phyloP scores from a whole-genome alignment of 1,284 basidiomycete species.

The Ustilago shanxiensis region DNA sequence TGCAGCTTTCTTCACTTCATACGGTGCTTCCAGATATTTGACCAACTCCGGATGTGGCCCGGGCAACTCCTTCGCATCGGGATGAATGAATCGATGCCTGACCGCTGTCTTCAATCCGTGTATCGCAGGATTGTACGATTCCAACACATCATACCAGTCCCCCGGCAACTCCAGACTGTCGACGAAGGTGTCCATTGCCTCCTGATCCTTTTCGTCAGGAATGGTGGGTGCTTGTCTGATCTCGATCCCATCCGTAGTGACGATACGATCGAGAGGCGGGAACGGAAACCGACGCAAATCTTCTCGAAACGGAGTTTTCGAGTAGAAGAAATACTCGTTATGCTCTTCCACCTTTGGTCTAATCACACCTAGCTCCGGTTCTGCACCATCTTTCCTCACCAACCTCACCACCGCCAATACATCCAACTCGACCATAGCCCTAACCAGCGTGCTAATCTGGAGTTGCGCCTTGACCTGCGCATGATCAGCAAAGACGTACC shows the following conservation, averaged over 20 bases:
- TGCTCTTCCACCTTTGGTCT: slow-evolving; percentile 52
- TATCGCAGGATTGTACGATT: slow-evolving; percentile 88
- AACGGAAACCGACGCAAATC: slow-evolving; percentile 90
- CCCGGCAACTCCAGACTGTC: slow-evolving; percentile 84
- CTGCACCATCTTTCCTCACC: slow-evolving; percentile 79
- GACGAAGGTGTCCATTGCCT: slow-evolving; percentile 87
- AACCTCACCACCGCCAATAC: slow-evolving; percentile 84
- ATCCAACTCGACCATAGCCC: slow-evolving; percentile 80
- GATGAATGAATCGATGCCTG: slow-evolving; percentile 83
- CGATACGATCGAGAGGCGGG: slow-evolving; percentile 81
- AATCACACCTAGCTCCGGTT: slow-evolving; percentile 75
- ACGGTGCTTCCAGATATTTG: slow-evolving; percentile 85
- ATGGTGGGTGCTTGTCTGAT: slow-evolving; percentile 83
- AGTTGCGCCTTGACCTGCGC: slow-evolving; percentile 80
- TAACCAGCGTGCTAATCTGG: slow-evolving; percentile 84
- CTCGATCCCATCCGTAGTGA: slow-evolving; percentile 81
- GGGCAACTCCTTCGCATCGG: slow-evolving; percentile 80
- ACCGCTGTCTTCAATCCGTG: slow-evolving; percentile 93
- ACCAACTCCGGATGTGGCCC: slow-evolving; percentile 85
- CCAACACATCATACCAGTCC: slow-evolving; percentile 81
- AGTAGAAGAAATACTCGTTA: slow-evolving; percentile 54
- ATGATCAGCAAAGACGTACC: slow-evolving; percentile 86
- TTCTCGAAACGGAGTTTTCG: slow-evolving; percentile 91
- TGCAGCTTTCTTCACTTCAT: slow-evolving; percentile 73
- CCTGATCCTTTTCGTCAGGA: slow-evolving; percentile 82